Percentiles rank a stretch among this genome's conserved stretches.
Evolutionary conservation across 148 eudicot species (phyloP).

Genomic region (Rheum nobile): DNA sequence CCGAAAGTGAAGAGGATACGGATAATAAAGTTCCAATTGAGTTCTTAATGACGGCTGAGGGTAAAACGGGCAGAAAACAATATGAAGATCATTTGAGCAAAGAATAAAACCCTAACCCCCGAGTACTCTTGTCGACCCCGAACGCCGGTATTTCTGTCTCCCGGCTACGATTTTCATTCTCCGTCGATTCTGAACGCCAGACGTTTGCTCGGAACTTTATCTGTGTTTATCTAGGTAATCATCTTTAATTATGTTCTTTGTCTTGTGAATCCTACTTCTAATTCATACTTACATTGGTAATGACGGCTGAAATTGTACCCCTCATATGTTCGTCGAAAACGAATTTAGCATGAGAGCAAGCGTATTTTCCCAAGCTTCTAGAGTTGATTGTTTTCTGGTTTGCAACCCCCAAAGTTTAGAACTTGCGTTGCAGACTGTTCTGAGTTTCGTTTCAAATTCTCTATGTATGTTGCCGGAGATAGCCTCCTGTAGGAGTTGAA

Average conservation of each 20-base stretch:
- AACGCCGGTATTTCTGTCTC: neutral
- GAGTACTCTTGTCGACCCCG: too few species aligned
- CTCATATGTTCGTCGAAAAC: neutral
- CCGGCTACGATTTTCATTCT: neutral
- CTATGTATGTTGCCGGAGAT: neutral
- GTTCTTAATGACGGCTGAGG: too few species aligned
- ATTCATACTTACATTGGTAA: neutral
- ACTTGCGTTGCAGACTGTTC: neutral
- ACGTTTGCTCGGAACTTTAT: neutral
- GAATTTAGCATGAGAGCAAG: too few species aligned
- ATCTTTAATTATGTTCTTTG: neutral
- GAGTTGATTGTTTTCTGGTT: neutral
- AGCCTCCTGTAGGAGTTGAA: neutral
- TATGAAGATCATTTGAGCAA: too few species aligned
- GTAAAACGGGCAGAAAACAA: too few species aligned
- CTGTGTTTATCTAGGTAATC: neutral
- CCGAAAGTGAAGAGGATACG: too few species aligned
- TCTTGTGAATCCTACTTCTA: neutral
- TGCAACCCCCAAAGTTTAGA: neutral
- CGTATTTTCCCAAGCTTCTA: neutral
- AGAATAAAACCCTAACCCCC: neutral
- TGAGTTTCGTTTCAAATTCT: neutral
- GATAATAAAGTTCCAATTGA: too few species aligned
- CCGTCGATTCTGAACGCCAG: neutral
- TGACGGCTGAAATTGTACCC: neutral